Base-by-base conservation (phyloP, 1,284 basidiomycete species). In the Malassezia psittaci region DNA sequence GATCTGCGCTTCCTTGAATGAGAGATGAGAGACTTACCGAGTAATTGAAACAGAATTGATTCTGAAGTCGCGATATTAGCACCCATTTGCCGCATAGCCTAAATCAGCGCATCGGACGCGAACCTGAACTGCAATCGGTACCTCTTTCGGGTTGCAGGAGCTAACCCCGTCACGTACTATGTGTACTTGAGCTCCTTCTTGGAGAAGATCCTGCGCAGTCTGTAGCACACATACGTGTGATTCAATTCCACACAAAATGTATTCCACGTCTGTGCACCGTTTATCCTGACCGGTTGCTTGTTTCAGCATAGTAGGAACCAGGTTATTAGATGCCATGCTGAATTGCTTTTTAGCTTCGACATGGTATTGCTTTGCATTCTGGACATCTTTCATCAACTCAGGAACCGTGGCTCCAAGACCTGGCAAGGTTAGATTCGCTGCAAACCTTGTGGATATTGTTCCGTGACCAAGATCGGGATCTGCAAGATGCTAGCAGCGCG, bases 211-310 rank as follows among this genome's bases (percentile, higher is more conserved):
- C 8, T 34, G 37, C 13, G 16, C 51, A 15, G 51, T 53, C 37
- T 53, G 52, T 7, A 39, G 21, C 1, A 53, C 29, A 24, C 52
- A 53, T 6, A 48, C 34, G 34, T 48, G 52, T 19, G 52, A 29
- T 32, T 53, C 52, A 18, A 53, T 47, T 4, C 52, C 45, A 19
- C 45, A 53, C 3, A 53, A 40, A n/a, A 48, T 48, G 13, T 40
- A 48, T 11, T 48, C 45, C 15, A 46, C 35, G 16, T 47, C 51
- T 18, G 12, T 16, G 38, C 32, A 48, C 13, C 12, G 11, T 4
- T 11, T 7, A 2, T 21, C 9, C 34, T 39, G 21, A 3, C 48
- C 48, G 8, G 48, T 40, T 4, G 24, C 48, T 4, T 11, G 21
- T 11, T 40, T 7, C 4, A 41, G 39, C 52, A 53, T 53, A 13